A percentile compares a stretch with the other conserved stretches of the same genome.
These are phyloP conservation scores for Aspergillus luchuensis DNA, from an alignment of 2,329 filamentous ascomycete species.

Conservation along the genomic window DNA sequence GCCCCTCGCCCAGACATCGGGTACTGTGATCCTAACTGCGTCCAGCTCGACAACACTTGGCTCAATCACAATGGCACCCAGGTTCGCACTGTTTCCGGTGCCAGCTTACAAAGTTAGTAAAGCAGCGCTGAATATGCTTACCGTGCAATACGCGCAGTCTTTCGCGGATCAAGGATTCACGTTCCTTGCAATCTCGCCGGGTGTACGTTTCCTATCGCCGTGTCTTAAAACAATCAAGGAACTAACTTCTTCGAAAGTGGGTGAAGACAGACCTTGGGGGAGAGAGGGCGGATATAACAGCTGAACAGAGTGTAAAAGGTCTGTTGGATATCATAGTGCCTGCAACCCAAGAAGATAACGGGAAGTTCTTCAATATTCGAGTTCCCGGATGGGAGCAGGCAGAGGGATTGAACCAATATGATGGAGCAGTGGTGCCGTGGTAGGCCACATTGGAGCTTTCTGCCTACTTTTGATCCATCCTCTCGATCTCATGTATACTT, in stretches of 20 bases:
- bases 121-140: constrained; percentile 52
- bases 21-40: not conserved
- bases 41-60: constrained; percentile 44
- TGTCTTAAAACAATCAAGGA: not conserved
- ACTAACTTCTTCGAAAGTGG: constrained; percentile 36
- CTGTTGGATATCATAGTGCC: constrained; percentile 49
- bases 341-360: constrained; percentile 41
- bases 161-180: constrained; percentile 46
- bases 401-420: not conserved
- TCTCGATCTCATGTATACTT: too few relatives aligned
- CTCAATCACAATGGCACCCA: constrained; percentile 37
- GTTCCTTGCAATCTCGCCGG: constrained; percentile 47
- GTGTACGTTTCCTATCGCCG: constrained; percentile 36
- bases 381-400: constrained; percentile 33
- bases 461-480: too few relatives aligned
- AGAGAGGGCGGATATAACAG: constrained; percentile 40
- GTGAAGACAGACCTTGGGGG: constrained; percentile 46
- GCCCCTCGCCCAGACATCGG: too few relatives aligned
- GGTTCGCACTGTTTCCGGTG: constrained; percentile 23
- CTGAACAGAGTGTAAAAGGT: constrained; percentile 37
- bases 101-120: constrained; percentile 52
- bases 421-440: not conserved
- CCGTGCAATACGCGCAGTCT: constrained; percentile 36
- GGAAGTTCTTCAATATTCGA: constrained; percentile 49
- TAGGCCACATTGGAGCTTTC: not conserved